Evolutionary conservation across 768 basidiomycete species (phyloP), one percentile per base, ranked within the genome.

Genomic region (Mycena alexandri): DNA sequence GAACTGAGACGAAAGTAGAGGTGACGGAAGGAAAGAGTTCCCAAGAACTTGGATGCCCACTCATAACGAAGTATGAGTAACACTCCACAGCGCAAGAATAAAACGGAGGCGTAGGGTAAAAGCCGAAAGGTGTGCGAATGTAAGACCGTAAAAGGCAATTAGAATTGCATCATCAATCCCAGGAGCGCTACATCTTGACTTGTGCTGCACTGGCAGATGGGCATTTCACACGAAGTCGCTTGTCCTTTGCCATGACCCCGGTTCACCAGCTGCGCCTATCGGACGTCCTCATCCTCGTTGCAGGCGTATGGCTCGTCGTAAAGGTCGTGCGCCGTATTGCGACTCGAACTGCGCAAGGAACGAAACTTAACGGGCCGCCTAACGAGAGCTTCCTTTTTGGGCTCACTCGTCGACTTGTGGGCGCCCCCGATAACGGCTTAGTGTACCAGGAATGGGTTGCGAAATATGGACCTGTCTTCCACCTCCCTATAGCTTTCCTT

Each of bases 391-490:
- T 71, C 59, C 33, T 79, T 33, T 75, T 77, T 42, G 79, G 79
- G 14, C 57, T 77, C 6, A 52, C 24, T 36, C 57, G 66, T 21
- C 34, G n/a, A 21, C 1, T 76, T 7, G 29, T 60, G 17, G 57
- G 70, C 42, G 42, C 69, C 2, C 36, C 60, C 5, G 72, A 76
- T 44, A 21, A 65, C 19, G 72, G 70, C 7, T 13, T 58, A 0
- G 21, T 77, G 11, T 77, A 64, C 68, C 76, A 79, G 61, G 63
- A 74, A 8, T 80, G 80, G 80, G 73, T 71, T 16, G 70, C 68
- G 51, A 54, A 76, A 56, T 80, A 77, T 48, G 80, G 80, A 46
- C 38, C 77, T 36, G 78, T 77, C 9, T 80, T 65, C 65, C 36
- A 69, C n/a, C 58, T 78, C 3, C 75, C 77, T 0, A 64, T 67